phyloP scores from a whole-genome alignment of 2,329 filamentous ascomycete genomes.

The Ophiosphaerella narmari region DNA sequence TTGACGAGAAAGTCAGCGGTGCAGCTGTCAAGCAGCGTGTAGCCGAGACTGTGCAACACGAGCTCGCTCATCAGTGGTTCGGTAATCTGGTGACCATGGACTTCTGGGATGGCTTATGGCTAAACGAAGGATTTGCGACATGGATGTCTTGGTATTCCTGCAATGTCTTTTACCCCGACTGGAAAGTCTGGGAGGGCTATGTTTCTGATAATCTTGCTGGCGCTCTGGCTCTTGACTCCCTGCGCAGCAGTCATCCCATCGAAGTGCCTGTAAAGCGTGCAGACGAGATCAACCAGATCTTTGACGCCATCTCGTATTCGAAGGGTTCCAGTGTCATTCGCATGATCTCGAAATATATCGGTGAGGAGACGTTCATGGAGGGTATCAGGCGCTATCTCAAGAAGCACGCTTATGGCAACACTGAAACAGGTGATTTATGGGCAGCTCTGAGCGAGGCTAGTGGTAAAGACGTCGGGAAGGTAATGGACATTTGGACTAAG shows the following conservation, averaged over 20 bases:
- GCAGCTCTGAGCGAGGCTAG: conserved; percentile 83
- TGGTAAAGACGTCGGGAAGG: conserved; percentile 84
- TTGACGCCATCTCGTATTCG: conserved; percentile 95
- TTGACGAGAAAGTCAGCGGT: conserved; percentile 89
- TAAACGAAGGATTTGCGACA: conserved; percentile 91
- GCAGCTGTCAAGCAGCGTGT: conserved; percentile 90
- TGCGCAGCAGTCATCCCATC: conserved; percentile 94
- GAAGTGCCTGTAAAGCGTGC: conserved; percentile 95
- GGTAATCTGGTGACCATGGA: conserved; percentile 98
- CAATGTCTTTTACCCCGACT: conserved; percentile 94
- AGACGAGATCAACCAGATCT: conserved; percentile 97
- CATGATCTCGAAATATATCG: conserved; percentile 96
- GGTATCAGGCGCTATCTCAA: conserved; percentile 89
- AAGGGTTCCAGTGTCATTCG: conserved; percentile 95
- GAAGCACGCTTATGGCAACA: conserved; percentile 97
- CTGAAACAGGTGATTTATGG: conserved; percentile 89
- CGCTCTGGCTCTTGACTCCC: conserved; percentile 83
- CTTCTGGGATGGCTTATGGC: conserved; percentile 97
- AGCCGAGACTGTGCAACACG: conserved; percentile 94
- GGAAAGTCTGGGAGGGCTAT: conserved; percentile 97
- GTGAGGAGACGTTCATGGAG: conserved; percentile 90
- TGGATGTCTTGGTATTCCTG: conserved; percentile 95
- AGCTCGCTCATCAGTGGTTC: conserved; percentile 97
- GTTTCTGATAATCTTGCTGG: conserved; percentile 91
- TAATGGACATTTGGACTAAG: conserved; percentile 98